These are phyloP conservation scores for Tylopilus subfusipes DNA, from an alignment of 768 basidiomycete genomes.

Conservation along the genomic window DNA sequence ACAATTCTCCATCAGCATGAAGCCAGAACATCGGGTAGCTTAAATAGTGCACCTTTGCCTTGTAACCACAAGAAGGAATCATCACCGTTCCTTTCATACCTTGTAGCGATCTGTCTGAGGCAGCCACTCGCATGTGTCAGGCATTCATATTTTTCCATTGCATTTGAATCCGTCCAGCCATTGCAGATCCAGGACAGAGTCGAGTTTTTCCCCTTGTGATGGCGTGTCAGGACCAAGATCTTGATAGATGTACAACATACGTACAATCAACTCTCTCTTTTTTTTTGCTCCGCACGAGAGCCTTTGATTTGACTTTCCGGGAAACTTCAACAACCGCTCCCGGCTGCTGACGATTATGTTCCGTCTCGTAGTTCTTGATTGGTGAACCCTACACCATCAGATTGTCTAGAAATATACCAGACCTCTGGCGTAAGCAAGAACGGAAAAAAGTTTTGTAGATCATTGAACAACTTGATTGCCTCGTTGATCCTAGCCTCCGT, in stretches of 20 bases:
- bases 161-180: slow-evolving; percentile 2
- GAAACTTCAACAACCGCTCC: not conserved
- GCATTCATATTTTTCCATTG: not conserved
- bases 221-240: not conserved
- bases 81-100: not conserved
- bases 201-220: not conserved
- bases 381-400: not conserved
- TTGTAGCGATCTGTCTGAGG: not conserved
- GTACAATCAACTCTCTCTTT: not conserved
- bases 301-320: not conserved
- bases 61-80: slow-evolving; percentile 7
- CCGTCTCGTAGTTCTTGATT: not conserved
- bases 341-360: not conserved
- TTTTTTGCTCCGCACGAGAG: not conserved
- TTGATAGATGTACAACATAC: not conserved
- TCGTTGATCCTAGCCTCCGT: not conserved
- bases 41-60: not conserved
- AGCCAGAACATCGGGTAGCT: not conserved
- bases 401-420: not conserved
- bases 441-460: not conserved
- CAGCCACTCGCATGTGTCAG: slow-evolving; percentile 6
- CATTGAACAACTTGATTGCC: slow-evolving; percentile 2
- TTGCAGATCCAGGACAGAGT: not conserved
- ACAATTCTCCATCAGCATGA: not conserved
- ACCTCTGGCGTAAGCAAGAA: not conserved